phyloP scores from a whole-genome alignment of 345 rosid genomes.

The Eutrema yunnanense region DNA sequence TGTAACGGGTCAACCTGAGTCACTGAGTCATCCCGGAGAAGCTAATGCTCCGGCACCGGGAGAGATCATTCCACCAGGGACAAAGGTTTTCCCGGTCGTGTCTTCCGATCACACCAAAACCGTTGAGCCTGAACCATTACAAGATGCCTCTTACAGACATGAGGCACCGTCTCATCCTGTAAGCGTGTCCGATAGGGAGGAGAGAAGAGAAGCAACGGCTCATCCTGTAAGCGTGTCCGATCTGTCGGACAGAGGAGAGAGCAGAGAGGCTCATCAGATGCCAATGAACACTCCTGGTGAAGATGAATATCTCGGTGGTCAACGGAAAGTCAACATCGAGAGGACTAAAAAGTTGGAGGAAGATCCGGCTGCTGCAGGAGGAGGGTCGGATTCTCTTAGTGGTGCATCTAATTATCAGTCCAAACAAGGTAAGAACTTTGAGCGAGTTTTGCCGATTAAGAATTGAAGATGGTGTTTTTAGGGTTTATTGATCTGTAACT shows the following conservation, averaged over 20 bases:
- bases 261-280: conserved; percentile 29
- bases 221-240: not conserved
- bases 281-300: conserved; percentile 31
- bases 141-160: not conserved
- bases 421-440: conserved; percentile 37
- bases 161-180: conserved; percentile 5
- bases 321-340: conserved; percentile 33
- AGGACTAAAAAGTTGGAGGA: conserved; percentile 41
- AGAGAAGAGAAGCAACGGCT: not conserved
- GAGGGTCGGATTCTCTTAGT: not conserved
- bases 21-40: conserved; percentile 19
- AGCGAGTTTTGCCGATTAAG: not conserved
- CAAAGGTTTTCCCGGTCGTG: conserved; percentile 20
- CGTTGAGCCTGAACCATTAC: conserved; percentile 8
- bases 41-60: conserved; percentile 21
- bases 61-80: conserved; percentile 23
- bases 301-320: conserved; percentile 29
- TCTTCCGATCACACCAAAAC: conserved; percentile 7
- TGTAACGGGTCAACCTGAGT: conserved; percentile 22
- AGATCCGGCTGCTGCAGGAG: conserved; percentile 49
- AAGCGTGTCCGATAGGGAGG: not conserved
- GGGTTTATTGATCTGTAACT: not conserved
- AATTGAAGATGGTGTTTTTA: not conserved
- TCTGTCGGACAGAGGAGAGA: conserved; percentile 17
- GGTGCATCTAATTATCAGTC: conserved; percentile 49